These are phyloP conservation scores for Paecilomyces sp. DNA, from an alignment of 2,329 filamentous ascomycete species.

Conservation along the genomic window DNA sequence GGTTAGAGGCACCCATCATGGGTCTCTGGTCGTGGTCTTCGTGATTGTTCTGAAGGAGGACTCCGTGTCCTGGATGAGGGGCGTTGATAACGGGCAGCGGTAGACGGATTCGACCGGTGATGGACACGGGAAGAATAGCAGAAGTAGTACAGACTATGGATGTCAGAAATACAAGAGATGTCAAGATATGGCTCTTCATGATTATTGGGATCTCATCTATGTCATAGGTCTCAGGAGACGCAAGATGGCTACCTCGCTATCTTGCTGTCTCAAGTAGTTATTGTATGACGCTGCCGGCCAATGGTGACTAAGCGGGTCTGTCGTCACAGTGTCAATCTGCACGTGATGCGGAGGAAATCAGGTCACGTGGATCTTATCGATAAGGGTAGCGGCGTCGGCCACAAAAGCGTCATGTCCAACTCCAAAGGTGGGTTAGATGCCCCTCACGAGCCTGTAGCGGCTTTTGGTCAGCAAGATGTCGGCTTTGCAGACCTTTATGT, in stretches of 20 bases:
- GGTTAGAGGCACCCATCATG: constrained; percentile 15
- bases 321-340: constrained; percentile 1
- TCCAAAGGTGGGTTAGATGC: constrained; percentile 3
- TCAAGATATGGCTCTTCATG: background rate
- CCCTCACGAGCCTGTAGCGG: constrained; percentile 2
- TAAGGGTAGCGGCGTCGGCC: constrained; percentile 14
- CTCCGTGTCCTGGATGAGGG: constrained; percentile 10
- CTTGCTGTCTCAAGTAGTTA: background rate
- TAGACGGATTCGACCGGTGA: constrained; percentile 14
- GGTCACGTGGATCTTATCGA: constrained; percentile 27
- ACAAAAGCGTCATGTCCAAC: constrained; percentile 14
- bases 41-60: constrained; percentile 6
- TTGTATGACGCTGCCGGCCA: constrained; percentile 12
- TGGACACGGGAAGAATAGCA: constrained; percentile 5
- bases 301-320: background rate
- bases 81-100: constrained; percentile 10
- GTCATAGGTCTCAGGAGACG: background rate
- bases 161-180: constrained; percentile 1
- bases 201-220: background rate
- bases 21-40: constrained; percentile 16
- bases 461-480: constrained; percentile 30
- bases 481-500: constrained; percentile 42
- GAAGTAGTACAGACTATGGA: constrained; percentile 8
- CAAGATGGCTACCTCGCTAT: background rate
- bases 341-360: constrained; percentile 13